A percentile compares a stretch with the other conserved stretches of the same genome.
Conservation (phyloP, 2,329 filamentous ascomycete genomes). For the Fusarium liriodendri region DNA sequence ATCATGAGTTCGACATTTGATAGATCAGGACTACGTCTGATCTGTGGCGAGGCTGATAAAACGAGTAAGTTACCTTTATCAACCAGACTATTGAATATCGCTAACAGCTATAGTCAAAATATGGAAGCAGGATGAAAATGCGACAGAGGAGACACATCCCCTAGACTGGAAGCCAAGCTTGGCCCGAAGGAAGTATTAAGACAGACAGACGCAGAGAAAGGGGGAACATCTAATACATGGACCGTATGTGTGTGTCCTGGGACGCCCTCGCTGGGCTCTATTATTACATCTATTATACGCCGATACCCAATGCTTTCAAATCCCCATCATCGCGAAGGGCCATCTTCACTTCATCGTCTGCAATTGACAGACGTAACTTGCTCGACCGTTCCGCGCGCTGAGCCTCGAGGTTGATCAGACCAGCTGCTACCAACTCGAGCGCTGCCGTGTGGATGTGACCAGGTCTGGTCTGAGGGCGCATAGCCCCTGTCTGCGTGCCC, state of each 20-base stretch:
- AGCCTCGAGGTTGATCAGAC: slow-evolving; percentile 86
- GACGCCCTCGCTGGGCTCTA: slow-evolving; percentile 19
- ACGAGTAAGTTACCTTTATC: slow-evolving; percentile 69
- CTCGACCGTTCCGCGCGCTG: slow-evolving; percentile 86
- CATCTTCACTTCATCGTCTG: slow-evolving; percentile 89
- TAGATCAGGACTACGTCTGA: slow-evolving; percentile 85
- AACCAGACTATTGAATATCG: slow-evolving; percentile 25
- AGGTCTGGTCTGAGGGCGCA: slow-evolving; percentile 48
- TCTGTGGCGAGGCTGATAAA: slow-evolving; percentile 96
- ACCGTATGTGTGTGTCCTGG: slow-evolving; percentile 17
- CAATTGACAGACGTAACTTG: slow-evolving; percentile 85
- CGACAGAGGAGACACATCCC: slow-evolving; percentile 91
- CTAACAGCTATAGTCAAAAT: slow-evolving; percentile 76
- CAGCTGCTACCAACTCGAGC: slow-evolving; percentile 86
- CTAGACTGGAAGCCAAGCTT: slow-evolving; percentile 91
- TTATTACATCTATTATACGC: slow-evolving; percentile 48
- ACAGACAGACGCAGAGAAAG: slow-evolving; percentile 3
- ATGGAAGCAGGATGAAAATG: slow-evolving; percentile 93
- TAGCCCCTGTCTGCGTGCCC: slow-evolving; percentile 41
- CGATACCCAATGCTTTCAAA: slow-evolving; percentile 81
- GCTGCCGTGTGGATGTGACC: slow-evolving; percentile 74
- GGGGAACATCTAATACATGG: slow-evolving; percentile 9
- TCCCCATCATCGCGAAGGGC: slow-evolving; percentile 91
- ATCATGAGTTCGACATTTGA: slow-evolving; percentile 97
- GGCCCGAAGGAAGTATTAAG: slow-evolving; percentile 78